Evolutionary conservation across 2,329 filamentous ascomycete species (phyloP), one percentile per base, ranked within the genome.

Genomic region (Cyphellophora europaea): DNA sequence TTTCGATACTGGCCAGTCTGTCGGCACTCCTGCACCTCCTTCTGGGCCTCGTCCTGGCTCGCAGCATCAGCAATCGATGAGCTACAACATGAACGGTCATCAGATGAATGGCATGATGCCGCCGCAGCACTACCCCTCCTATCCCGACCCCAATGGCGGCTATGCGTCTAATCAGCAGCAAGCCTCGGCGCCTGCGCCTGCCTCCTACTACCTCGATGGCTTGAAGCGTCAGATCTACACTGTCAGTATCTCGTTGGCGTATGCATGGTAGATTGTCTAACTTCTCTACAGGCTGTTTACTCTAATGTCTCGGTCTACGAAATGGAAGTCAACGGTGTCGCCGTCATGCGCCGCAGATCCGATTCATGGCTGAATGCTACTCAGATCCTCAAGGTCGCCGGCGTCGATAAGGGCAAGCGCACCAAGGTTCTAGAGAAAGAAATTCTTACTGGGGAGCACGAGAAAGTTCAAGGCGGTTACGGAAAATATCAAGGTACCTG

Each of bases 361-460:
- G 91, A 98, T 59, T 89, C 86, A 47, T 96, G 89, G 85, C 71
- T 98, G 47, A 98, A 98, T 63, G 91, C 91, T n/a, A 98, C 91
- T 35, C 91, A 98, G 56, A 96, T 98, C 41, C 67, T 98, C 32
- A 98, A 98, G 56, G 86, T 93, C 27, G 91, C 91, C 43, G 89
- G 89, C 37, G 94, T 94, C 54, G 91, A 98, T 61, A 98, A 98
- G 61, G 91, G 91, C 3, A 86, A 89, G 10, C 74, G 91, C 55
- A 98, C 91, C 27, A 77, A 91, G 44, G 96, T 98, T 38, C 72
- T 98, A 4, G 91, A 98, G 63, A 77, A 91, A 47, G 91, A 98
- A 54, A 89, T 98, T 5, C 91, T 98, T 54, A 95, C 94, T 59
- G 89, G 93, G 28, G 72, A 82, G 4, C 91, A 98, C 56, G 91